phyloP scores from a whole-genome alignment of 1,284 basidiomycete species.

The Trametes versicolor region DNA sequence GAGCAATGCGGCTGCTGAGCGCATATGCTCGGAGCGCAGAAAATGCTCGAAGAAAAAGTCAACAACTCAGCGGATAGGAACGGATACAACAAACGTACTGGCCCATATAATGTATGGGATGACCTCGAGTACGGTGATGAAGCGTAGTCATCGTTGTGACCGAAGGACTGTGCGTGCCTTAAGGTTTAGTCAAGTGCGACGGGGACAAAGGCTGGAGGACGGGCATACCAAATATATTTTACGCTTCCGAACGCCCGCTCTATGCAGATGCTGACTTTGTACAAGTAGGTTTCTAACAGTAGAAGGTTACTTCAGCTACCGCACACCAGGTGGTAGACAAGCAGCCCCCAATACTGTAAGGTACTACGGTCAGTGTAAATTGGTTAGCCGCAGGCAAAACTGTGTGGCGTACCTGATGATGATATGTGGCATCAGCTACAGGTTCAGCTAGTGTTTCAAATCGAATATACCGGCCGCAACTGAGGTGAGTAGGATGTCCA shows the following conservation, averaged over 20 bases:
- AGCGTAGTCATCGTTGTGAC: slow-evolving; percentile 64
- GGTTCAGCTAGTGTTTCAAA: slow-evolving; percentile 86
- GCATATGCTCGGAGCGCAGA: slow-evolving; percentile 17
- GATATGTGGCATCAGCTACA: slow-evolving; percentile 53
- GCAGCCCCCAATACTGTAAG: slow-evolving; percentile 85
- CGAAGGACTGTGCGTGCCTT: slow-evolving; percentile 70
- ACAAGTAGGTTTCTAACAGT: slow-evolving; percentile 79
- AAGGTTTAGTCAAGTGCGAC: slow-evolving; percentile 13
- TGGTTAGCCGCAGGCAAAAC: neutral
- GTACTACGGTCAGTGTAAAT: slow-evolving; percentile 9
- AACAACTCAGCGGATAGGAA: neutral
- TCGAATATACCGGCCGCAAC: slow-evolving; percentile 82
- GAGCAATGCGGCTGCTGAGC: slow-evolving; percentile 12
- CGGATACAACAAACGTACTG: neutral
- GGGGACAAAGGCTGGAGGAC: neutral
- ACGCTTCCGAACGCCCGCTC: slow-evolving; percentile 89
- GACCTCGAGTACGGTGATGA: slow-evolving; percentile 17
- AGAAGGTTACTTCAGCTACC: slow-evolving; percentile 89
- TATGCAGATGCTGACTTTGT: slow-evolving; percentile 75
- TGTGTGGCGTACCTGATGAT: slow-evolving; percentile 49
- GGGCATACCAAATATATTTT: slow-evolving; percentile 87
- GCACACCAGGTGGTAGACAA: slow-evolving; percentile 81
- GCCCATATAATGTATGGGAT: slow-evolving; percentile 21
- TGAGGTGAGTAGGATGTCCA: slow-evolving; percentile 73
- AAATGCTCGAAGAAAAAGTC: slow-evolving; percentile 8